Percentiles rank a stretch among this genome's conserved stretches.
Conservation (phyloP, 2,329 filamentous ascomycete species). For the Tolypocladium album region DNA sequence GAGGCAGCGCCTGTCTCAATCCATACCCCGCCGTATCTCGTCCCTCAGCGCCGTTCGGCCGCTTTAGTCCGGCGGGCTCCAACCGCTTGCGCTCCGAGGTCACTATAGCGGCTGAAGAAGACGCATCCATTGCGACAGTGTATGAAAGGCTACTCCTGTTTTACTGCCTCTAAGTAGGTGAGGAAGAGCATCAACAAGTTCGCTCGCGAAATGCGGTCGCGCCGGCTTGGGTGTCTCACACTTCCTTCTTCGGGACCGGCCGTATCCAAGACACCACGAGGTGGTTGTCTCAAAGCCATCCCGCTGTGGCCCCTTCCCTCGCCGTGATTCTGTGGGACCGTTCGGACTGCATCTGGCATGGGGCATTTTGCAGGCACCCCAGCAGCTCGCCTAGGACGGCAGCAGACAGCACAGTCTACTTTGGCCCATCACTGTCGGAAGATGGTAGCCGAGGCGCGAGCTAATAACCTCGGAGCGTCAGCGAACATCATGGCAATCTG, state of each 20-base stretch:
- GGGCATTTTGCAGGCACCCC: not conserved
- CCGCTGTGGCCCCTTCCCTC: not conserved
- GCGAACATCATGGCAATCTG: not conserved
- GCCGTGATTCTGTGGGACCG: not conserved
- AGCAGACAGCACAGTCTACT: not conserved
- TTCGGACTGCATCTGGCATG: not conserved
- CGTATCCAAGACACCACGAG: not conserved
- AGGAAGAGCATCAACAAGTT: not conserved
- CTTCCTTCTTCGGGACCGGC: not conserved
- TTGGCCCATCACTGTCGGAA: not conserved
- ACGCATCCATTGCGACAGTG: not conserved
- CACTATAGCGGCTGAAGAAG: too few species aligned
- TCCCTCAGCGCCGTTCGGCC: not conserved
- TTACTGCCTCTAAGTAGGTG: not conserved
- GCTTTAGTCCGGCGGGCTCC: not conserved
- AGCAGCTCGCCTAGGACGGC: not conserved
- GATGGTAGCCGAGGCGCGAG: not conserved
- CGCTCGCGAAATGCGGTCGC: not conserved
- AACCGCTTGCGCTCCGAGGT: not conserved
- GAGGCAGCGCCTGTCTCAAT: not conserved
- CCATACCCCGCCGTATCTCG: not conserved
- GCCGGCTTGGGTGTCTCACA: not conserved
- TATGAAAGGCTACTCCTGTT: too few species aligned
- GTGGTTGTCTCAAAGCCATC: not conserved
- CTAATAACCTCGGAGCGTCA: not conserved